These are phyloP conservation scores for Umbelopsis vinacea DNA, from an alignment of 192 early-diverging fungal species.

Conservation along the genomic window DNA sequence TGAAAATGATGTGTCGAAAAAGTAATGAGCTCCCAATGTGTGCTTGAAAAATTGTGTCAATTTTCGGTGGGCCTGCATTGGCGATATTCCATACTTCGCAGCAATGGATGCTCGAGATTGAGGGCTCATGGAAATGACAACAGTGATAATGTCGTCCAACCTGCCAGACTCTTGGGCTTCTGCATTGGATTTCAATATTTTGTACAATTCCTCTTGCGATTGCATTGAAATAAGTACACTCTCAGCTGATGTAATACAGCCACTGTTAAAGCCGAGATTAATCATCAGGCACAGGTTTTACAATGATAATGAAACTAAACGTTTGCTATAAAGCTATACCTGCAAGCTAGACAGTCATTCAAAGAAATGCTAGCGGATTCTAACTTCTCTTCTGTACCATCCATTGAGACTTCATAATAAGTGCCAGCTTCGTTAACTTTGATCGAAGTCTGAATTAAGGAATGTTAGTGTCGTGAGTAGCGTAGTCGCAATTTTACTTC, in stretches of 20 bases:
- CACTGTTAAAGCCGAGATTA: conserved; percentile 52
- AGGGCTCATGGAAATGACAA: conserved; percentile 90
- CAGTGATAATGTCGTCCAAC: conserved; percentile 48
- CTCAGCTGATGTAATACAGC: conserved; percentile 98
- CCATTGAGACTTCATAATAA: conserved; percentile 90
- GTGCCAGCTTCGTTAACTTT: conserved; percentile 75
- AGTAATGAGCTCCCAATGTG: conserved; percentile 77
- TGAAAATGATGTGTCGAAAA: conserved; percentile 90
- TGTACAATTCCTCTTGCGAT: conserved; percentile 86
- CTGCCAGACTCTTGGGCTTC: conserved; percentile 34
- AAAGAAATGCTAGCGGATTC: conserved; percentile 87
- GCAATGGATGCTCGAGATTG: conserved; percentile 92
- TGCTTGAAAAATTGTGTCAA: conserved; percentile 77
- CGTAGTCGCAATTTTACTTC: neutral
- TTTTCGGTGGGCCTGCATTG: conserved; percentile 59
- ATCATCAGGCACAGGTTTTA: neutral
- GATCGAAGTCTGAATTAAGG: conserved; percentile 61
- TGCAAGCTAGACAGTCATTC: conserved; percentile 98
- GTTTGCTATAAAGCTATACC: conserved; percentile 45
- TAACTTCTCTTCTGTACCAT: conserved; percentile 82
- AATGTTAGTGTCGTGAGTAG: conserved; percentile 18
- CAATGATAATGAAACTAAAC: neutral
- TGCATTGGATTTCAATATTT: conserved; percentile 65
- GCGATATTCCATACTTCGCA: conserved; percentile 76
- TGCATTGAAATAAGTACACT: conserved; percentile 92